Percentiles rank a stretch among this genome's conserved stretches.
Conservation (phyloP, 768 basidiomycete species). For the Lanmaoa rubissima region DNA sequence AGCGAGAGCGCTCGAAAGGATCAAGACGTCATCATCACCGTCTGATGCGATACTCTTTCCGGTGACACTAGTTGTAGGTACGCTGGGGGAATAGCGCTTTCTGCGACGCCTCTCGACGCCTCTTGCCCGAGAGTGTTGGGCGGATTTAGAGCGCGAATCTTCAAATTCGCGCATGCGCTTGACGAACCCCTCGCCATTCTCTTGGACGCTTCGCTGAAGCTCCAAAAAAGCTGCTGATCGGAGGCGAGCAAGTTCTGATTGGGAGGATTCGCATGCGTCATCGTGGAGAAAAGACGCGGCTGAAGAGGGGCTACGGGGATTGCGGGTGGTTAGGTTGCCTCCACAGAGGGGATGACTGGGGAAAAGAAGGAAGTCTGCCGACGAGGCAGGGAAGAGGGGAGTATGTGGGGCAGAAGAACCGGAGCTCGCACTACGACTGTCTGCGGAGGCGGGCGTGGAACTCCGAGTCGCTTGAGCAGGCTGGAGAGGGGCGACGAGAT, state of each 20-base stretch:
- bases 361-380: constrained; percentile 50
- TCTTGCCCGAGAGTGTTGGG: constrained; percentile 37
- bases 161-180: constrained; percentile 76
- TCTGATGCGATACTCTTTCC: constrained; percentile 29
- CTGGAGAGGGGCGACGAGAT: constrained; percentile 6
- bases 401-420: constrained; percentile 30
- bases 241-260: constrained; percentile 42
- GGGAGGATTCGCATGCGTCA: constrained; percentile 24
- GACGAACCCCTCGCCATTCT: constrained; percentile 66
- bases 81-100: constrained; percentile 36
- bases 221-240: constrained; percentile 66
- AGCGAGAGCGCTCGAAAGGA: constrained; percentile 38
- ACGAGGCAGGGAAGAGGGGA: constrained; percentile 44
- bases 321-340: constrained; percentile 6
- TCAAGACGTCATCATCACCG: constrained; percentile 56
- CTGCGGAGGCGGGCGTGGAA: constrained; percentile 31
- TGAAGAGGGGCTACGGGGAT: constrained; percentile 22
- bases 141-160: constrained; percentile 44
- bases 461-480: constrained; percentile 23
- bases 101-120: constrained; percentile 42
- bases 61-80: constrained; percentile 10
- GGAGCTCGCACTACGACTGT: constrained; percentile 27
- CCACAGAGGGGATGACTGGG: constrained; percentile 24
- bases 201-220: constrained; percentile 57
- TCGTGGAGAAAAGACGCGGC: constrained; percentile 15